These are phyloP conservation scores for Sclerotinia subarctica DNA, from an alignment of 2,329 filamentous ascomycete genomes.

Conservation along the genomic window DNA sequence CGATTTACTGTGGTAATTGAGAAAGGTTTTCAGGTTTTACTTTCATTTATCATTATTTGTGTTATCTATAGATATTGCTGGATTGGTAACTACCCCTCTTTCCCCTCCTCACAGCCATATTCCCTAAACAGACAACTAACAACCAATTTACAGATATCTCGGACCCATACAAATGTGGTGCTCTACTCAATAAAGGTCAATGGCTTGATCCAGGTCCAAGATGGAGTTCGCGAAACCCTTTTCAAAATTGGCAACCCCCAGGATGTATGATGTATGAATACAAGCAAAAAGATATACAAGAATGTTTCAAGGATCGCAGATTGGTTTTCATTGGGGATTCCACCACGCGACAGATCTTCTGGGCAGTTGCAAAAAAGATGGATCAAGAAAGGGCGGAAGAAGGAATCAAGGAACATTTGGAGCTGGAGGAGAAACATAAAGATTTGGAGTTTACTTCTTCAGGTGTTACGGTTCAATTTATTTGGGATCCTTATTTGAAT, in stretches of 20 bases:
- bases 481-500: slow-evolving; percentile 64
- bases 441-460: slow-evolving; percentile 46
- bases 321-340: slow-evolving; percentile 62
- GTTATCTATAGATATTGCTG: slow-evolving; percentile 37
- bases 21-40: slow-evolving; percentile 27
- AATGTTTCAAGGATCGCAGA: slow-evolving; percentile 50
- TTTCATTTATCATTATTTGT: slow-evolving; percentile 28
- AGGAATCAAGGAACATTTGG: slow-evolving; percentile 40
- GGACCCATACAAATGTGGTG: slow-evolving; percentile 54
- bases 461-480: slow-evolving; percentile 51
- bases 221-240: slow-evolving; percentile 35
- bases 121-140: neutral
- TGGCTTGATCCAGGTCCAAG: slow-evolving; percentile 44
- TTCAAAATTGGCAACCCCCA: slow-evolving; percentile 55
- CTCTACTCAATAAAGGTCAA: slow-evolving; percentile 49
- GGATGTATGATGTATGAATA: slow-evolving; percentile 60
- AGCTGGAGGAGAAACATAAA: slow-evolving; percentile 42
- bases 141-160: slow-evolving; percentile 27
- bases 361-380: slow-evolving; percentile 51
- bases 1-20: slow-evolving; percentile 18
- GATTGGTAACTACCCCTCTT: slow-evolving; percentile 28
- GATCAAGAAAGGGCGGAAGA: slow-evolving; percentile 42
- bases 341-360: slow-evolving; percentile 58
- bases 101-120: neutral
- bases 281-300: slow-evolving; percentile 48